Base-by-base conservation (phyloP, 345 rosid species). In the Punica granatum region DNA sequence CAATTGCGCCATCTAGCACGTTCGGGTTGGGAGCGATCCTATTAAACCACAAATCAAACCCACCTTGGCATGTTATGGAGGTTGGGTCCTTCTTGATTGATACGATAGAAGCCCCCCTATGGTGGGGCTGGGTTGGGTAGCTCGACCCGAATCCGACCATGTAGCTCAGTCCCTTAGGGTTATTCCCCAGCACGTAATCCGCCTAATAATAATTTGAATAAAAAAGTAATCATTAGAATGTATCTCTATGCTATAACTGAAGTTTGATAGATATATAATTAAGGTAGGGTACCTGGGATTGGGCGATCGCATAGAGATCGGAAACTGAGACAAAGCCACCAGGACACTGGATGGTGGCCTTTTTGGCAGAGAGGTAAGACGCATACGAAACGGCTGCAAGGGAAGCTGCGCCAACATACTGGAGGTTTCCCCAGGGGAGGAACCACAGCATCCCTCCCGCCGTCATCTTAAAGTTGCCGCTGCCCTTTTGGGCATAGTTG, bases 1-100 rank as follows among this genome's bases (percentile, higher is more conserved):
- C 89, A 23, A 89, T 41, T 26, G 90, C 93, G 60, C 96, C 92
- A 1, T 69, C 72, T 54, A 89, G 67, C 14, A 84, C 77, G 74
- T 86, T 84, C 13, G 89, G 92, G 76, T 92, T 86, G 0, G 82
- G 79, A 1, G 69, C 63, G 34, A 72, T 67, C 65, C 62, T 69
- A 54, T 70, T 64, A 69, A 59, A 86, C 85, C 90, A 89, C 28
- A 32, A 21, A 15, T 72, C 68, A 48, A 70, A 77, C 23, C 87
- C 87, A 1, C 69, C 82, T 59, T 76, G 31, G 73, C 86, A 78
- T 7, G 67, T 62, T 16, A 86, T 76, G 0, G 69, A 67, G 3
- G 51, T 26, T 0, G 73, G 58, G 60, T 77, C 64, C 21, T 63
- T 70, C 75, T 81, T 68, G 14, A 67, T 64, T 4, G 88, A 84